Percentiles rank a stretch among this genome's conserved stretches.
These are phyloP conservation scores for Dipteronia sinensis DNA, from an alignment of 345 rosid genomes.

Conservation along the genomic window DNA sequence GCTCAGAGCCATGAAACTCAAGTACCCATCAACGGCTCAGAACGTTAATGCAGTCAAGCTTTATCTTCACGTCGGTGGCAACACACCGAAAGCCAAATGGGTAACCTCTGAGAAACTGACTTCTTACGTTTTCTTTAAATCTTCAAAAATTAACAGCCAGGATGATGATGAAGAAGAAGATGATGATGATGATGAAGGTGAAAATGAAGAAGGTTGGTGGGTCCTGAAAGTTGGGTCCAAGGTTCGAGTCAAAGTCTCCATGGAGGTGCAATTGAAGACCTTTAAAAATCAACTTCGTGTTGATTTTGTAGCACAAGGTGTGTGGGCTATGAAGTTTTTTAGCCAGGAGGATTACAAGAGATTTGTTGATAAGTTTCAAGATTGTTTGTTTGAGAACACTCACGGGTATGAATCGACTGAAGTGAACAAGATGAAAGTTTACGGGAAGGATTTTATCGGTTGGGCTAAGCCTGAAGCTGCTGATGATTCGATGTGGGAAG, in stretches of 20 bases:
- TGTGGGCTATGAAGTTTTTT: constrained; percentile 89
- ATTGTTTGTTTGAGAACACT: constrained; percentile 87
- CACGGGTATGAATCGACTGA: constrained; percentile 83
- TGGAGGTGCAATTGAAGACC: constrained; percentile 74
- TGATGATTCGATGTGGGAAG: constrained; percentile 99
- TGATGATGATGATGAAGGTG: constrained; percentile 45
- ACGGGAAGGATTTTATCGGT: constrained; percentile 88
- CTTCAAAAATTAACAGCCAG: constrained; percentile 29
- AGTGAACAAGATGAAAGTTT: constrained; percentile 73
- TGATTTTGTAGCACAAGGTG: constrained; percentile 85
- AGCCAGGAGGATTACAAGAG: constrained; percentile 52
- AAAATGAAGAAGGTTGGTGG: constrained; percentile 57
- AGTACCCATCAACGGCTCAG: constrained; percentile 50
- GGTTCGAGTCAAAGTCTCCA: constrained; percentile 54
- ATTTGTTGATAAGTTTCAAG: constrained; percentile 55
- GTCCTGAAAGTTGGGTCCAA: constrained; percentile 62
- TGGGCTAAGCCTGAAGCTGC: constrained; percentile 91
- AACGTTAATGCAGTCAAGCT: constrained; percentile 54
- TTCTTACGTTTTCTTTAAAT: constrained; percentile 56
- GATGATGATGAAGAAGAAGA: constrained; percentile 45
- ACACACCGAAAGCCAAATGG: constrained; percentile 87
- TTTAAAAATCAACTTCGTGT: constrained; percentile 80
- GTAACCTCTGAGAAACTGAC: constrained; percentile 63
- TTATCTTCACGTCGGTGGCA: constrained; percentile 67
- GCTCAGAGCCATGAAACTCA: constrained; percentile 62